phyloP scores from a whole-genome alignment of 441 rosid genomes.

The Gossypium davidsonii region DNA sequence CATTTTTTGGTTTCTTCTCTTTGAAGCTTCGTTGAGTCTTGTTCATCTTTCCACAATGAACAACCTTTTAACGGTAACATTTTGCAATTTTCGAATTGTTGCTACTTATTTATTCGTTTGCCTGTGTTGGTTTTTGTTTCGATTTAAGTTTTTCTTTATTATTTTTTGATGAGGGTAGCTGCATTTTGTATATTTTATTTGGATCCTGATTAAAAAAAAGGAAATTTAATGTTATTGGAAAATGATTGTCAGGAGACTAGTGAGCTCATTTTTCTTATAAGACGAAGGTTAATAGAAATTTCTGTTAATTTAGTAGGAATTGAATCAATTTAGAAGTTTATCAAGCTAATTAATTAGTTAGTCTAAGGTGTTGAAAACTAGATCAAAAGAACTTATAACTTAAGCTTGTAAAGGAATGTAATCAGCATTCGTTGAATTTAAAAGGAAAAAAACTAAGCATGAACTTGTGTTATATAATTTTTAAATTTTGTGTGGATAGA shows the following conservation, averaged over 20 bases:
- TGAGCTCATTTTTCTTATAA: background rate
- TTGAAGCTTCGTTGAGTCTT: constrained; percentile 3
- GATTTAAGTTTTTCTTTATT: constrained; percentile 6
- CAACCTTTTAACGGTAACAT: constrained; percentile 70
- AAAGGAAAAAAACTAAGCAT: background rate
- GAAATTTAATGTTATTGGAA: background rate
- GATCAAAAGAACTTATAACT: background rate
- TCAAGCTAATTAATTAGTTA: background rate
- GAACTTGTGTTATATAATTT: background rate
- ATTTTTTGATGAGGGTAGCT: constrained; percentile 14
- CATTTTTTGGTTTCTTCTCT: background rate
- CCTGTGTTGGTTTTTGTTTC: constrained; percentile 20
- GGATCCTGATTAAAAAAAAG: constrained; percentile 1
- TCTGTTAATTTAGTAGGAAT: background rate
- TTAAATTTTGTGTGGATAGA: background rate
- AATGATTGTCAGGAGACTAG: background rate
- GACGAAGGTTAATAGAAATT: background rate
- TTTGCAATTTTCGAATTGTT: background rate
- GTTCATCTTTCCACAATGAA: constrained; percentile 49
- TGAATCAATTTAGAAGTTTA: background rate
- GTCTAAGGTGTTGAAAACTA: background rate
- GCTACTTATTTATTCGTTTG: constrained; percentile 11
- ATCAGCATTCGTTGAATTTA: background rate
- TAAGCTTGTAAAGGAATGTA: background rate
- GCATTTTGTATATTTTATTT: constrained; percentile 6